These are phyloP conservation scores for Lippia alba DNA, from an alignment of 305 asterid genomes.

Conservation along the genomic window DNA sequence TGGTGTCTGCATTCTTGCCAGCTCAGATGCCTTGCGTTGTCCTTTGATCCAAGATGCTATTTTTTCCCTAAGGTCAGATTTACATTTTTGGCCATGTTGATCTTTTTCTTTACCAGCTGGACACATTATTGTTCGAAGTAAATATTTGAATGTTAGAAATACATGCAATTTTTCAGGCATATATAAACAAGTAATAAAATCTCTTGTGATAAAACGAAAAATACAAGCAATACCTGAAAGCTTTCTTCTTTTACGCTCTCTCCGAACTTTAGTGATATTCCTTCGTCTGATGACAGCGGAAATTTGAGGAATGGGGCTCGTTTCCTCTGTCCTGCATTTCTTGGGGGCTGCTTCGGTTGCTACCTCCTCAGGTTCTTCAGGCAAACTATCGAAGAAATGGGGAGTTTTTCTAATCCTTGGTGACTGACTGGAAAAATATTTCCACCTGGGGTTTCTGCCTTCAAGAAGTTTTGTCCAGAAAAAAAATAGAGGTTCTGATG, in stretches of 20 bases:
- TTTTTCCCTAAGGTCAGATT: slow-evolving; percentile 8
- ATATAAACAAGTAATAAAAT: not conserved
- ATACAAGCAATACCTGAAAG: slow-evolving; percentile 36
- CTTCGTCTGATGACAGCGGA: not conserved
- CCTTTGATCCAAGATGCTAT: slow-evolving; percentile 16
- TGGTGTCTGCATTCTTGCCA: slow-evolving; percentile 5
- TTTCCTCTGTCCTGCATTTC: slow-evolving; percentile 38
- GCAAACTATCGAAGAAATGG: slow-evolving; percentile 27
- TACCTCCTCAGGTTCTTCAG: slow-evolving; percentile 27
- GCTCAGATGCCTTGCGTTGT: slow-evolving; percentile 31
- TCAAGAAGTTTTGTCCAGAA: slow-evolving; percentile 61
- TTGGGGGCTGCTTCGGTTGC: slow-evolving; percentile 23
- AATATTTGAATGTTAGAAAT: slow-evolving; percentile 11
- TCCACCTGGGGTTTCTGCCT: slow-evolving; percentile 60
- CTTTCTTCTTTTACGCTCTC: slow-evolving; percentile 20
- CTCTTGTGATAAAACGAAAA: slow-evolving; percentile 2
- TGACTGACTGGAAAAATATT: slow-evolving; percentile 38
- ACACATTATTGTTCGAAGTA: not conserved
- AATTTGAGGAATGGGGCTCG: slow-evolving; percentile 5
- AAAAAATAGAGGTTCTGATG: slow-evolving; percentile 37
- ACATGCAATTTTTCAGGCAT: not conserved
- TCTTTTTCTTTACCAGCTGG: slow-evolving; percentile 16
- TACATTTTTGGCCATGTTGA: not conserved
- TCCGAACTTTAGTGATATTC: slow-evolving; percentile 22
- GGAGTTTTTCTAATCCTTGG: slow-evolving; percentile 45